A percentile compares a stretch with the other conserved stretches of the same genome.
phyloP scores from a whole-genome alignment of 768 basidiomycete species.

The Leccinum variicolor region DNA sequence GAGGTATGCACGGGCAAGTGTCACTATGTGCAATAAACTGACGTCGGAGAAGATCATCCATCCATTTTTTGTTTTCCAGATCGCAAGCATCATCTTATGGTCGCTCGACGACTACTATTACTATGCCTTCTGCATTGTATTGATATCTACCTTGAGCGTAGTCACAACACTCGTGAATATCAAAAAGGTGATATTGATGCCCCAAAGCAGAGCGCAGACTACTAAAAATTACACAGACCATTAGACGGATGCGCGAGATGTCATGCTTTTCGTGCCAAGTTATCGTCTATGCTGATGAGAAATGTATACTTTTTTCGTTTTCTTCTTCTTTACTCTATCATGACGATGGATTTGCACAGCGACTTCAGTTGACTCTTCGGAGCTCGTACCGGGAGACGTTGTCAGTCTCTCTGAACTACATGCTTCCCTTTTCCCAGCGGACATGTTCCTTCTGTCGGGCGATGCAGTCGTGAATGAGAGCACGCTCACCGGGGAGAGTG shows the following conservation, averaged over 20 bases:
- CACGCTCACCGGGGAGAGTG: slow-evolving; percentile 98
- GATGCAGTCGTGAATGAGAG: slow-evolving; percentile 99
- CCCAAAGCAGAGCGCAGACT: neutral
- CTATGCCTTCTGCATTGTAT: slow-evolving; percentile 93
- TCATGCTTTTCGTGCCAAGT: slow-evolving; percentile 84
- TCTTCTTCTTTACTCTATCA: neutral
- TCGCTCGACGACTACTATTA: slow-evolving; percentile 94
- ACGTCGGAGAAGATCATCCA: slow-evolving; percentile 67
- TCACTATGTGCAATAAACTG: neutral
- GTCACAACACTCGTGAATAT: slow-evolving; percentile 88
- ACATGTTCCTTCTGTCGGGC: slow-evolving; percentile 88
- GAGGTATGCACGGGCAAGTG: slow-evolving; percentile 57
- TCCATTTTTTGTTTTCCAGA: slow-evolving; percentile 98
- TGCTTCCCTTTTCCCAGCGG: slow-evolving; percentile 77
- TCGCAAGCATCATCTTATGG: slow-evolving; percentile 93
- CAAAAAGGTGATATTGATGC: slow-evolving; percentile 58
- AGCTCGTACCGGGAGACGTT: slow-evolving; percentile 89
- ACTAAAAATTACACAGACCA: slow-evolving; percentile 55
- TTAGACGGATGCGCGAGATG: slow-evolving; percentile 94
- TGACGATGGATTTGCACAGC: slow-evolving; percentile 41
- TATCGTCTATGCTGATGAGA: slow-evolving; percentile 61
- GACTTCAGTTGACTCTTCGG: slow-evolving; percentile 66
- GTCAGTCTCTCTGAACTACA: slow-evolving; percentile 81
- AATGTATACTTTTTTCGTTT: slow-evolving; percentile 51
- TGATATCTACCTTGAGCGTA: slow-evolving; percentile 86